A percentile compares a stretch with the other conserved stretches of the same genome.
phyloP scores from a whole-genome alignment of 2,329 filamentous ascomycete species.

The Fusarium odoratissimum region DNA sequence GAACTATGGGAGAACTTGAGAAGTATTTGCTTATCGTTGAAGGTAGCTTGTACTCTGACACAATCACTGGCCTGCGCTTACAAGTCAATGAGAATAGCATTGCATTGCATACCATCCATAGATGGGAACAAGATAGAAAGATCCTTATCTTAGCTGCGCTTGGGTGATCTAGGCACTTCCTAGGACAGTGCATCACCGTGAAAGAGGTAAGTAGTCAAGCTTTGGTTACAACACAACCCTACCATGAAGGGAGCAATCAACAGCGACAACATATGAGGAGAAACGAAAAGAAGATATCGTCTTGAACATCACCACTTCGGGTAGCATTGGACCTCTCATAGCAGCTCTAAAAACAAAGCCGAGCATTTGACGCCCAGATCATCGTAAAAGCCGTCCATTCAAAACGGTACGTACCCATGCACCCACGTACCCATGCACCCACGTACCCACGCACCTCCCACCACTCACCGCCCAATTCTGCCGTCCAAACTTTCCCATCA shows the following conservation, averaged over 20 bases:
- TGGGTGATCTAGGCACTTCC: background rate
- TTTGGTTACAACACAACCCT: background rate
- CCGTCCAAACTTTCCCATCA: conserved; percentile 41
- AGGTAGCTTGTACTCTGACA: rapidly evolving
- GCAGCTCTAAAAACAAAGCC: background rate
- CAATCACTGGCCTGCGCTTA: background rate
- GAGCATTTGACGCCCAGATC: background rate
- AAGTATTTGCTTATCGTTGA: background rate
- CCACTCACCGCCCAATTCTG: conserved; percentile 43
- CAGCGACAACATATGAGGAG: no score
- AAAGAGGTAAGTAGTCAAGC: background rate
- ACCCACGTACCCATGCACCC: background rate
- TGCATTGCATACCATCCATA: no score
- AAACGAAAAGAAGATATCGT: background rate
- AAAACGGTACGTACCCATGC: conserved; percentile 7
- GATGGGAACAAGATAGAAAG: background rate
- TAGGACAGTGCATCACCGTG: background rate
- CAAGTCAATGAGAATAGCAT: background rate
- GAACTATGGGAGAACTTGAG: background rate
- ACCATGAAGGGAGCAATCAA: background rate
- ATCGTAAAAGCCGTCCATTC: background rate
- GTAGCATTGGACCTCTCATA: background rate
- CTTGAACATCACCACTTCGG: no score
- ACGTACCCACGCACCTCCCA: background rate
- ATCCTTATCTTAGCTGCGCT: background rate